Conservation (phyloP, 2,329 filamentous ascomycete genomes). For the Hymenoscyphus fraxineus region DNA sequence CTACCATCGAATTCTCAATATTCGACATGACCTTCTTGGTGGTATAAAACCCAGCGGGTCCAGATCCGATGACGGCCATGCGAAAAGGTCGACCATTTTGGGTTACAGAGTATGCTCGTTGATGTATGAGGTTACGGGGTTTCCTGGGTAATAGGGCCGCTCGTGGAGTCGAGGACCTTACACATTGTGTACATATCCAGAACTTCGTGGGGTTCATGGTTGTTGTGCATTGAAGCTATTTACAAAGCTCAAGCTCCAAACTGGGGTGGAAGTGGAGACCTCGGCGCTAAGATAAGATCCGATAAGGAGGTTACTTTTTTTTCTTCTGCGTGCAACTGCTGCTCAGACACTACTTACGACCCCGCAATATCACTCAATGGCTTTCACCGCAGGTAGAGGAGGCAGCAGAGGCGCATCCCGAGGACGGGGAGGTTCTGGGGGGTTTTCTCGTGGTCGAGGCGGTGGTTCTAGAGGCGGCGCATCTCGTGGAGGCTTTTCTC, state of each 20-base stretch:
- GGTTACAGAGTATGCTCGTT: constrained; percentile 19
- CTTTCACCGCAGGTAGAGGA: constrained; percentile 26
- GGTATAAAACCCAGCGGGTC: constrained; percentile 94
- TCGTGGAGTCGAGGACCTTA: constrained; percentile 14
- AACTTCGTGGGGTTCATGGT: constrained; percentile 27
- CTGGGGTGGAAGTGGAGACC: not conserved
- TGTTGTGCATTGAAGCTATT: constrained; percentile 13
- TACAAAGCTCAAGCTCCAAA: constrained; percentile 3
- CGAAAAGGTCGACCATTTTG: constrained; percentile 55
- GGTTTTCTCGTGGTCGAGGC: constrained; percentile 29
- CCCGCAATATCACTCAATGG: constrained; percentile 5
- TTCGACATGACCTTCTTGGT: constrained; percentile 79
- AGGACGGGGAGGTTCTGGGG: constrained; percentile 20
- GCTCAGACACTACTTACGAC: not conserved
- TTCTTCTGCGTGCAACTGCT: constrained; percentile 4
- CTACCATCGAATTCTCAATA: constrained; percentile 67
- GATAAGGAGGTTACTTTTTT: not conserved
- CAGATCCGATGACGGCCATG: constrained; percentile 86
- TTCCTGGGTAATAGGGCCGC: not conserved
- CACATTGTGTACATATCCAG: constrained; percentile 31
- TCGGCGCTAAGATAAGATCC: constrained; percentile 5
- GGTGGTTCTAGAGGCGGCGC: constrained; percentile 22
- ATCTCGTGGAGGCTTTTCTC: constrained; percentile 10
- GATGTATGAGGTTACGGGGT: not conserved
- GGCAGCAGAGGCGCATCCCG: constrained; percentile 28